A percentile compares a stretch with the other conserved stretches of the same genome.
Conservation (phyloP, 2,329 filamentous ascomycete genomes). For the Zymoseptoria crescenta region DNA sequence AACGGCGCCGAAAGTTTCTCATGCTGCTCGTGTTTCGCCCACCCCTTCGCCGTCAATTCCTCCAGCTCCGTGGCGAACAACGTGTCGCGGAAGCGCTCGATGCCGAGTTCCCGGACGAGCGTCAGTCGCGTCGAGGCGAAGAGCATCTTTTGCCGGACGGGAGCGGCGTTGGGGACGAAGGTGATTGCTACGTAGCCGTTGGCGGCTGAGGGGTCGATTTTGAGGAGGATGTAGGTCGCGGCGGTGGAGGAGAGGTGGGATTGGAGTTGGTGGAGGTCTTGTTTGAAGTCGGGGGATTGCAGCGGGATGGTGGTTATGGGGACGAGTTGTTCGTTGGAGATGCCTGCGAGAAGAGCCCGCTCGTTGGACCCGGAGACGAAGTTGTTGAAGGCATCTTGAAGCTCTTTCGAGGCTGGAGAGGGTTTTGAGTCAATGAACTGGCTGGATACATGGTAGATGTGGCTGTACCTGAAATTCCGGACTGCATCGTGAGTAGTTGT, state of each 20-base stretch:
- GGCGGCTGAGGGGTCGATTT: constrained; percentile 48
- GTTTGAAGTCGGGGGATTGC: constrained; percentile 48
- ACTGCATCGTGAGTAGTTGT: constrained; percentile 54
- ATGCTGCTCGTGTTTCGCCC: constrained; percentile 65
- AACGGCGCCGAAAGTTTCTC: constrained; percentile 55
- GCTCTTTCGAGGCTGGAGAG: constrained; percentile 64
- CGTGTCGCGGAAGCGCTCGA: constrained; percentile 69
- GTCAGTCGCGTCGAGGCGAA: constrained; percentile 72
- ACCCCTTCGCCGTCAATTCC: constrained; percentile 63
- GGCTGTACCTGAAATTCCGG: constrained; percentile 61
- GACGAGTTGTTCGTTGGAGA: constrained; percentile 59
- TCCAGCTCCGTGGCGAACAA: constrained; percentile 63
- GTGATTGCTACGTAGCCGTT: constrained; percentile 59
- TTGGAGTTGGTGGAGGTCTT: constrained; percentile 56
- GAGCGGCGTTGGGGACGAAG: constrained; percentile 70
- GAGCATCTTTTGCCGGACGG: constrained; percentile 79
- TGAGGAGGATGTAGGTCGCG: constrained; percentile 68
- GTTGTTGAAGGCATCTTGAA: constrained; percentile 63
- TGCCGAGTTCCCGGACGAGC: constrained; percentile 66
- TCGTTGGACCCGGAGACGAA: constrained; percentile 55
- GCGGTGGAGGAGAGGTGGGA: constrained; percentile 57
- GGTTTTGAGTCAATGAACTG: constrained; percentile 1
- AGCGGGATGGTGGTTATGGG: constrained; percentile 51
- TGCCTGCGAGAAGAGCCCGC: constrained; percentile 65
- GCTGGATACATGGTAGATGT: not conserved